A percentile compares a stretch with the other conserved stretches of the same genome.
Conservation (phyloP, 192 early-diverging fungal species). For the Haplosporangium gracile region DNA sequence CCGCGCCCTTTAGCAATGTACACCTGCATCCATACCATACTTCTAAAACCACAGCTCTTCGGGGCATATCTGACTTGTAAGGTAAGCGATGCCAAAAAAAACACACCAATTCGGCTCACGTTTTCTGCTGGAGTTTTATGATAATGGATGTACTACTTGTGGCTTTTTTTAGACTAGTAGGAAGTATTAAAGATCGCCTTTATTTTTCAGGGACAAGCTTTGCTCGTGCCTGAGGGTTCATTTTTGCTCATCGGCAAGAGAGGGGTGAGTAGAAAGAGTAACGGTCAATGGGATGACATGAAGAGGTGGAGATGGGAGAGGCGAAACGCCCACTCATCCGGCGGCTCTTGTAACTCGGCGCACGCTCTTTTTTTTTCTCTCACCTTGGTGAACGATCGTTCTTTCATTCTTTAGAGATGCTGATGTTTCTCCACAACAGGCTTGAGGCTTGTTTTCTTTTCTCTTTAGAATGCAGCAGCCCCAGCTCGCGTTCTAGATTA, state of each 20-base stretch:
- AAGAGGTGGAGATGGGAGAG: background rate
- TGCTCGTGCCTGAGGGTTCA: no score
- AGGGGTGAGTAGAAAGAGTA: background rate
- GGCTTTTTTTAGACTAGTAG: background rate
- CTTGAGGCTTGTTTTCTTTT: background rate
- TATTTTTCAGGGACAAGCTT: no score
- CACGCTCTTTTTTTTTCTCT: conserved; percentile 4
- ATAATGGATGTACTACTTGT: background rate
- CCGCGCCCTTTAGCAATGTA: background rate
- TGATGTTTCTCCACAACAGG: background rate
- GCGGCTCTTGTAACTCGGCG: background rate
- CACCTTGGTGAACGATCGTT: background rate
- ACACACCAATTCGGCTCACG: background rate
- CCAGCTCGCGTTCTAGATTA: background rate
- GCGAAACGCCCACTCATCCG: background rate
- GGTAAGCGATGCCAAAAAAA: no score
- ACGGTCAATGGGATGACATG: background rate
- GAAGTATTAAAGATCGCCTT: no score
- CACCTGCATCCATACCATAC: background rate
- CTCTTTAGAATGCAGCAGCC: background rate
- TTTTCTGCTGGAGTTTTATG: background rate
- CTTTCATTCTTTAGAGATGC: background rate
- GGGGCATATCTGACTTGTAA: background rate
- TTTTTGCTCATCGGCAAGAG: no score
- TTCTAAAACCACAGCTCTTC: background rate